Percentiles rank a stretch among this genome's conserved stretches.
phyloP scores from a whole-genome alignment of 164 flowering plant genomes.

The Chimonanthus salicifolius region DNA sequence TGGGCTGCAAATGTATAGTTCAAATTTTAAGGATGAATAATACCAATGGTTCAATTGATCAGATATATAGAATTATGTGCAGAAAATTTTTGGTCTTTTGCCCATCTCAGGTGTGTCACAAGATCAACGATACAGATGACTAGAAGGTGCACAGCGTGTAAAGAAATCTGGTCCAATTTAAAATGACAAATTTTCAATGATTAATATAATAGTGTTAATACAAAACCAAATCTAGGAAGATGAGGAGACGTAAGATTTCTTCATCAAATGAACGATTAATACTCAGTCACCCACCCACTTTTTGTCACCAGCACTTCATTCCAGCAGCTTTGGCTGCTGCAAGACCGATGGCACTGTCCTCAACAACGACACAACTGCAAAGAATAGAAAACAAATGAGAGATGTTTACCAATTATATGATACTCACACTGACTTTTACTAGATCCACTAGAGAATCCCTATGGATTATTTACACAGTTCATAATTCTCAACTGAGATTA shows the following conservation, averaged over 20 bases:
- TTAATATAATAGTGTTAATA: background rate
- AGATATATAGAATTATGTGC: background rate
- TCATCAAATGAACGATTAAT: background rate
- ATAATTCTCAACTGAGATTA: background rate
- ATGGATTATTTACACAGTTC: too few relatives aligned
- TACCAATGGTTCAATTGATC: background rate
- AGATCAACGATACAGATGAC: background rate
- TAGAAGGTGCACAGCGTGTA: background rate
- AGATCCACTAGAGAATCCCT: too few relatives aligned
- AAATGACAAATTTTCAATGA: background rate
- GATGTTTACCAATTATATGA: background rate
- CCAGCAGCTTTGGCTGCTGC: constrained; percentile 98
- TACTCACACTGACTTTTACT: background rate
- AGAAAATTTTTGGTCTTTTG: too few relatives aligned
- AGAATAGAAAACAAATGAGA: constrained; percentile 1
- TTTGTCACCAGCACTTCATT: constrained; percentile 88
- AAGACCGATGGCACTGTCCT: constrained; percentile 94
- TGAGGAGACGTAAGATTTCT: background rate
- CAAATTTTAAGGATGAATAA: too few relatives aligned
- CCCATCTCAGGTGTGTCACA: background rate
- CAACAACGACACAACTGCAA: constrained; percentile 82
- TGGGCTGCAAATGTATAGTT: background rate
- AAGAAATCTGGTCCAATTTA: background rate
- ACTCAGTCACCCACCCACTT: constrained; percentile 52
- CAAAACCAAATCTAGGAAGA: background rate